Evolutionary conservation across 2,329 filamentous ascomycete genomes (phyloP).

Genomic region (Alternaria gansuensis): DNA sequence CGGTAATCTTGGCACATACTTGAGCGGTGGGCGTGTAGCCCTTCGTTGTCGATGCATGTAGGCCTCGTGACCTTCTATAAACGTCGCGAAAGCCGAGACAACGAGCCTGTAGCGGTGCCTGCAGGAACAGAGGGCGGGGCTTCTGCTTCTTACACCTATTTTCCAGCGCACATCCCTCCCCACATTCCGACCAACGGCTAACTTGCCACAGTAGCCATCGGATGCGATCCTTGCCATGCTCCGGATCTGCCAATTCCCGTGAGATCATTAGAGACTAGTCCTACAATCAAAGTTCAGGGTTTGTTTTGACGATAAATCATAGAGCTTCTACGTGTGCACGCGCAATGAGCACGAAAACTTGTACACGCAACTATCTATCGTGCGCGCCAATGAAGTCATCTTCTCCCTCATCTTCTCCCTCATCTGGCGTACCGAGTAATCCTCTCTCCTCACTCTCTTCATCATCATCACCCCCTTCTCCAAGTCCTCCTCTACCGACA

Average conservation of each 20-base stretch:
- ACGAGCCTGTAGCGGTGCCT: constrained; percentile 12
- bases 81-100: constrained; percentile 12
- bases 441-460: constrained; percentile 54
- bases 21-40: constrained; percentile 18
- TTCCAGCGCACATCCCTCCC: constrained; percentile 8
- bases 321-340: background rate
- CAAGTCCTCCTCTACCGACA: constrained; percentile 41
- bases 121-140: constrained; percentile 8
- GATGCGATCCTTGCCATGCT: constrained; percentile 3
- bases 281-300: constrained; percentile 6
- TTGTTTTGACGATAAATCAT: constrained; percentile 1
- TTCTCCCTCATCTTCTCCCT: constrained; percentile 37
- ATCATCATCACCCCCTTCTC: constrained; percentile 42
- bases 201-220: constrained; percentile 14
- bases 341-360: constrained; percentile 12
- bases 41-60: constrained; percentile 13
- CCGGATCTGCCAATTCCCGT: constrained; percentile 13
- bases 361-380: constrained; percentile 17
- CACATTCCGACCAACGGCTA: constrained; percentile 11
- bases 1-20: constrained; percentile 18
- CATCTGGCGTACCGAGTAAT: constrained; percentile 43
- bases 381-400: constrained; percentile 30
- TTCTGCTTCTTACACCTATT: constrained; percentile 5
- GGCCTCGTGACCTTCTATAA: constrained; percentile 6
- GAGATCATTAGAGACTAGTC: constrained; percentile 1